Evolutionary conservation across 768 basidiomycete genomes (phyloP).

Genomic region (Lanmaoa rubissima): DNA sequence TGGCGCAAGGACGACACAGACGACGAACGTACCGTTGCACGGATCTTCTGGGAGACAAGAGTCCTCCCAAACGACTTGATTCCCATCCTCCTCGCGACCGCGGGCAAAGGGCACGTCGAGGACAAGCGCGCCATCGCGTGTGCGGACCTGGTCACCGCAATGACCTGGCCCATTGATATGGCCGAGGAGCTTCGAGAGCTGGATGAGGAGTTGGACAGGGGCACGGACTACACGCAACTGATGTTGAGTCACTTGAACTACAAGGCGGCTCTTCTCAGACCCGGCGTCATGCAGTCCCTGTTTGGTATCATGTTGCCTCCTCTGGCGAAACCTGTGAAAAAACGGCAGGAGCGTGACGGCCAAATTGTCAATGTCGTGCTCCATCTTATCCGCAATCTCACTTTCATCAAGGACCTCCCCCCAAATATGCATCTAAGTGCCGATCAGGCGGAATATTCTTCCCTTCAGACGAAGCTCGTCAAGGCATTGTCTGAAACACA

Average conservation of each 20-base stretch:
- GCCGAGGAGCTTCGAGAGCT: conserved; percentile 93
- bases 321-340: conserved; percentile 63
- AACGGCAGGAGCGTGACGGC: conserved; percentile 75
- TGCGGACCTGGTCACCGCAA: conserved; percentile 88
- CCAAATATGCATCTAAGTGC: conserved; percentile 67
- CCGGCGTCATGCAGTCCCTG: conserved; percentile 67
- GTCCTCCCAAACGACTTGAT: conserved; percentile 85
- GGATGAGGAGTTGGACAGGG: conserved; percentile 71
- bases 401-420: conserved; percentile 86
- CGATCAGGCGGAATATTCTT: conserved; percentile 76
- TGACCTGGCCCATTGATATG: conserved; percentile 99
- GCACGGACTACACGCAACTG: conserved; percentile 87
- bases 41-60: conserved; percentile 88
- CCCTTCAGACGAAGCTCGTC: conserved; percentile 77
- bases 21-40: conserved; percentile 92
- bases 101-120: conserved; percentile 72
- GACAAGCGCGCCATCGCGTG: conserved; percentile 82
- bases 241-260: conserved; percentile 80
- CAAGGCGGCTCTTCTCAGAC: conserved; percentile 70
- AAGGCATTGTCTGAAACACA: conserved; percentile 66
- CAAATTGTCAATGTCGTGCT: conserved; percentile 87
- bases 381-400: conserved; percentile 89
- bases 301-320: conserved; percentile 78
- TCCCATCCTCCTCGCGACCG: conserved; percentile 79
- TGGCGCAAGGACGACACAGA: conserved; percentile 98